phyloP scores from a whole-genome alignment of 176 grass and related monocot species.

The Stipa capillata region DNA sequence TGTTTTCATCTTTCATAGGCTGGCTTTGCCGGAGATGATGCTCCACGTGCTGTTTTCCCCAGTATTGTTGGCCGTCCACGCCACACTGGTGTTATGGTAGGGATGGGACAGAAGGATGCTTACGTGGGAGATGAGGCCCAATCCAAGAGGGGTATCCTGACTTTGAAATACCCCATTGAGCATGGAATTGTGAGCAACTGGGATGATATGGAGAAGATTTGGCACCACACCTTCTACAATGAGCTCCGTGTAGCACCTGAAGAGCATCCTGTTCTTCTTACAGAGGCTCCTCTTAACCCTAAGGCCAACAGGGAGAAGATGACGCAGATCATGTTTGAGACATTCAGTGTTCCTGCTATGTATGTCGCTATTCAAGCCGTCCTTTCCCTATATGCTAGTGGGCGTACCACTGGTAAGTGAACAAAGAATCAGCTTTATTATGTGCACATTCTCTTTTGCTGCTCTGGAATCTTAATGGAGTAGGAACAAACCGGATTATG shows the following conservation, averaged over 20 bases:
- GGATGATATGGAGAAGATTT: too few species aligned
- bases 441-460: neutral
- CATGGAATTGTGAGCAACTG: constrained; percentile 79
- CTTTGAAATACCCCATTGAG: too few species aligned
- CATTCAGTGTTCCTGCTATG: constrained; percentile 69
- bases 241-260: too few species aligned
- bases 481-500: neutral
- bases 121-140: constrained; percentile 79
- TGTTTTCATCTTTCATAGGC: constrained; percentile 23
- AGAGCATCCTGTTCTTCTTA: constrained; percentile 67
- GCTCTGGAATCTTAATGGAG: neutral
- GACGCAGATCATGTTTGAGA: constrained; percentile 87
- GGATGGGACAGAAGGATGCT: constrained; percentile 78
- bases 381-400: constrained; percentile 70
- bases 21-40: constrained; percentile 80
- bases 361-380: constrained; percentile 75
- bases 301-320: constrained; percentile 86
- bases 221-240: too few species aligned
- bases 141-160: constrained; percentile 74
- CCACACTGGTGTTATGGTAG: constrained; percentile 74
- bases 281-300: constrained; percentile 59
- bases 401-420: constrained; percentile 63
- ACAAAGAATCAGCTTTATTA: neutral
- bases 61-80: constrained; percentile 72
- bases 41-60: constrained; percentile 74